Evolutionary conservation across 441 rosid genomes (phyloP).

Genomic region (Eruca vesicaria): DNA sequence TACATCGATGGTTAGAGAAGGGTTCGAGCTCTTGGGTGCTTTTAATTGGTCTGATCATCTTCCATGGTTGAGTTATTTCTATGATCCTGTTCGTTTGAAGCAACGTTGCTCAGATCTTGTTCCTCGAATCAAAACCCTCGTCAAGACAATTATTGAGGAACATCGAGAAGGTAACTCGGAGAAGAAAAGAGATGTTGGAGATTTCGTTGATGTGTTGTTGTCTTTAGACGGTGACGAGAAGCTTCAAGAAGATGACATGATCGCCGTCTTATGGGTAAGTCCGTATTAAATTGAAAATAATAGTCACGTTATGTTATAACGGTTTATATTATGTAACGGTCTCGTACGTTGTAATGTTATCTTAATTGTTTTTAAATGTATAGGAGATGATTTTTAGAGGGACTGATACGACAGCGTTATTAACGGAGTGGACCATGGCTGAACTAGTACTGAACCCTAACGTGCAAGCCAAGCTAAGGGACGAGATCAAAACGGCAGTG

Average conservation of each 20-base stretch:
- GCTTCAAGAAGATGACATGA: slow-evolving; percentile 70
- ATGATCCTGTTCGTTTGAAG: slow-evolving; percentile 53
- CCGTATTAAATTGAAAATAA: background rate
- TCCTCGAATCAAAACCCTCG: slow-evolving; percentile 61
- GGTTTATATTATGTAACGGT: slow-evolving; percentile 33
- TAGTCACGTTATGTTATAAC: slow-evolving; percentile 10
- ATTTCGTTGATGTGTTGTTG: slow-evolving; percentile 77
- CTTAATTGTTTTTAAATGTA: background rate
- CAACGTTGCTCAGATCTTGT: slow-evolving; percentile 63
- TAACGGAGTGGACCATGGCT: slow-evolving; percentile 62
- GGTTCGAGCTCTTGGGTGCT: slow-evolving; percentile 76
- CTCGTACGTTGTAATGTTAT: slow-evolving; percentile 4
- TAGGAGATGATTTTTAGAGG: slow-evolving; percentile 58
- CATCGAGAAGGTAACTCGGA: slow-evolving; percentile 36
- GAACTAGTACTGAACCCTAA: slow-evolving; percentile 50
- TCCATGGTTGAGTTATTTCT: slow-evolving; percentile 58
- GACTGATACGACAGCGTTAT: slow-evolving; percentile 48
- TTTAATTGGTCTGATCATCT: slow-evolving; percentile 75
- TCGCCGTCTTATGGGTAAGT: slow-evolving; percentile 79
- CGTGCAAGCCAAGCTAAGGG: slow-evolving; percentile 43
- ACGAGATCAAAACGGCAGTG: slow-evolving; percentile 34
- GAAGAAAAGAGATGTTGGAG: slow-evolving; percentile 31
- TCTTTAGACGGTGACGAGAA: slow-evolving; percentile 72
- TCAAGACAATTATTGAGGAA: slow-evolving; percentile 49
- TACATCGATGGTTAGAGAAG: slow-evolving; percentile 61